Base-by-base conservation (phyloP, 164 flowering plant genomes). In the Berberis thunbergii region DNA sequence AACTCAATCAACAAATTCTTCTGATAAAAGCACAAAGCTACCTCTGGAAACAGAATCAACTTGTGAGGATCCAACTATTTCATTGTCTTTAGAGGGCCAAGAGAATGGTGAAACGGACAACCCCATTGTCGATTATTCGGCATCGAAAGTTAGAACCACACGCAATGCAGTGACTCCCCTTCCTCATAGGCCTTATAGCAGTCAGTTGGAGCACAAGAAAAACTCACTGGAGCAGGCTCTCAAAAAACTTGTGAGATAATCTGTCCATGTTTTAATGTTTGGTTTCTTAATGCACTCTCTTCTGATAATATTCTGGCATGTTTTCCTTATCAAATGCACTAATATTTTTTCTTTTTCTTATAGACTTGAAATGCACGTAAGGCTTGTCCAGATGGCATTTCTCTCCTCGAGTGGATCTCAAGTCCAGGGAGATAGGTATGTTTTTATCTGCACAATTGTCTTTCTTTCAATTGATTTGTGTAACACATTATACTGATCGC, bases 361-460 rank as follows among this genome's bases (percentile, higher is more conserved):
- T 67, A 94, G 99, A 87, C 93, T 62, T 79, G 91, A 72, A 86
- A 85, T 80, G 97, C 85, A 41, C 96, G 96, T 11, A 94, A 87
- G 69, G 99, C 97, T 70, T 91, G 96, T 74, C 93, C 97, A 6
- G 81, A 65, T 69, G 93, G 79, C 49, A 73, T 79, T 65, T 60
- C 86, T 39, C 88, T 84, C 63, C 99, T 97, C 41, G 90, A 87
- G 54, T 94, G 99, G 99, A 76, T 91, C 69, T 78, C 45, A 84
- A 86, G 60, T 81, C 99, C 43, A 91, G 81, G 72, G 96, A 91
- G 48, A 84, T 84, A 75, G 99, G 99, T 90, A 54, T 53, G 55
- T 38, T 6, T 57, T 52, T 52, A 10, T 52, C 12, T 26, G 26
- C 26, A 26, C 26, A 26, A 26, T 26, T 26, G 26, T 26, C 26